Percentiles rank a stretch among this genome's conserved stretches.
These are phyloP conservation scores for Mortierella sp. DNA, from an alignment of 371 early-diverging fungal genomes.

Conservation along the genomic window DNA sequence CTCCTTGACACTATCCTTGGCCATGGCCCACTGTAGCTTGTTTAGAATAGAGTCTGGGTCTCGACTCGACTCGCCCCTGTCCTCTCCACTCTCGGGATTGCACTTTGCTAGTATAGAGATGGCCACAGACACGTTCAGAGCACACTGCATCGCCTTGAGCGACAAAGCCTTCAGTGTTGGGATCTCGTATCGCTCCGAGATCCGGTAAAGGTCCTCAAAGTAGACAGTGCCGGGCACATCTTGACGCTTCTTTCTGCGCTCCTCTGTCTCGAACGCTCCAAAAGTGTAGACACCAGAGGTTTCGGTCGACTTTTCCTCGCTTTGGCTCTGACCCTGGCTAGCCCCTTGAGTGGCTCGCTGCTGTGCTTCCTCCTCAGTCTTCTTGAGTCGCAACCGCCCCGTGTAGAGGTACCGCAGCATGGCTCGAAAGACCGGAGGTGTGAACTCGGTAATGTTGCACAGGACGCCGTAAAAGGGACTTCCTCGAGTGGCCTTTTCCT, in stretches of 20 bases:
- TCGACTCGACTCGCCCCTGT: background rate
- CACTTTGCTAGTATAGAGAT: conserved; percentile 28
- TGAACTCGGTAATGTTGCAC: conserved; percentile 34
- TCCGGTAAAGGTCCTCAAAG: conserved; percentile 37
- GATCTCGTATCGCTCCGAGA: conserved; percentile 35
- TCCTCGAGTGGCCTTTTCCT: background rate
- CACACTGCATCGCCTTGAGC: conserved; percentile 34
- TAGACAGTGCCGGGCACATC: conserved; percentile 3
- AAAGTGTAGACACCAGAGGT: background rate
- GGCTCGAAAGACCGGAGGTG: conserved; percentile 32
- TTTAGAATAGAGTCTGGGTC: background rate
- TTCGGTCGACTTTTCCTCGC: background rate
- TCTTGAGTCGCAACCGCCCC: conserved; percentile 14
- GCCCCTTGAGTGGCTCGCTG: background rate
- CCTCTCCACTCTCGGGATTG: background rate
- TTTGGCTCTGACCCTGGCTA: background rate
- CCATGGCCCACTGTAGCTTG: conserved; percentile 16
- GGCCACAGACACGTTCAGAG: conserved; percentile 36
- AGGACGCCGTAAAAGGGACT: conserved; percentile 10
- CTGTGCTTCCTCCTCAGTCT: background rate
- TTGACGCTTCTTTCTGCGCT: background rate
- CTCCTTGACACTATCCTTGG: conserved; percentile 26
- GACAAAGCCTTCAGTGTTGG: conserved; percentile 16
- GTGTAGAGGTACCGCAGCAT: conserved; percentile 43
- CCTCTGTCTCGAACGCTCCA: background rate